phyloP scores from a whole-genome alignment of 768 basidiomycete genomes.

The Trametes villosa region DNA sequence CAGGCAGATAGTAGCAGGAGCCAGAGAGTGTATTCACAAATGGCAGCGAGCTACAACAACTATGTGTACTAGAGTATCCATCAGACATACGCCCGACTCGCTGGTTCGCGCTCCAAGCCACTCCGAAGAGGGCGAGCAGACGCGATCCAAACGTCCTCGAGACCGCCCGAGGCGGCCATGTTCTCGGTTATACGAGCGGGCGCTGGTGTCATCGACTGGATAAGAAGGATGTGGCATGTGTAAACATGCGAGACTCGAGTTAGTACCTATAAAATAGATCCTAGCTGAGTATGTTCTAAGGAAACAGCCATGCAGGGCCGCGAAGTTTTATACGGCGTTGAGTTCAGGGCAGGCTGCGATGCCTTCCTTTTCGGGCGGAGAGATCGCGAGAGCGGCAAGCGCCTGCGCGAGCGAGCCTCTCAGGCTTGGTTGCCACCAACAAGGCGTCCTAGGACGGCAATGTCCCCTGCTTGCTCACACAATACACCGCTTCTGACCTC shows the following conservation, averaged over 20 bases:
- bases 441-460: too few relatives aligned
- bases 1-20: too few relatives aligned
- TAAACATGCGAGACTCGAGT: conserved; percentile 48
- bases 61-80: conserved; percentile 24
- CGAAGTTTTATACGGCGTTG: conserved; percentile 10
- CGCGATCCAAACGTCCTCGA: conserved; percentile 42
- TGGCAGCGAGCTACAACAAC: background rate
- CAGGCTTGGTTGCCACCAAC: too few relatives aligned
- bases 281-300: conserved; percentile 44
- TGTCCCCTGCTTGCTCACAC: too few relatives aligned
- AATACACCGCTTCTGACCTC: too few relatives aligned
- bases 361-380: background rate
- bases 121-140: conserved; percentile 25
- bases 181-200: conserved; percentile 43
- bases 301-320: conserved; percentile 27
- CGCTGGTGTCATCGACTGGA: conserved; percentile 42
- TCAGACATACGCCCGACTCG: conserved; percentile 40
- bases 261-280: conserved; percentile 34
- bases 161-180: conserved; percentile 31
- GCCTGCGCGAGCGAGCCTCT: too few relatives aligned
- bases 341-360: background rate
- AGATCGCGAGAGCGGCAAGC: too few relatives aligned
- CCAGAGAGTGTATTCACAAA: too few relatives aligned
- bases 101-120: conserved; percentile 30
- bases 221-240: conserved; percentile 43